Percentiles rank a stretch among this genome's conserved stretches.
phyloP scores from a whole-genome alignment of 2,329 filamentous ascomycete genomes.

The Claviceps fusiformis region DNA sequence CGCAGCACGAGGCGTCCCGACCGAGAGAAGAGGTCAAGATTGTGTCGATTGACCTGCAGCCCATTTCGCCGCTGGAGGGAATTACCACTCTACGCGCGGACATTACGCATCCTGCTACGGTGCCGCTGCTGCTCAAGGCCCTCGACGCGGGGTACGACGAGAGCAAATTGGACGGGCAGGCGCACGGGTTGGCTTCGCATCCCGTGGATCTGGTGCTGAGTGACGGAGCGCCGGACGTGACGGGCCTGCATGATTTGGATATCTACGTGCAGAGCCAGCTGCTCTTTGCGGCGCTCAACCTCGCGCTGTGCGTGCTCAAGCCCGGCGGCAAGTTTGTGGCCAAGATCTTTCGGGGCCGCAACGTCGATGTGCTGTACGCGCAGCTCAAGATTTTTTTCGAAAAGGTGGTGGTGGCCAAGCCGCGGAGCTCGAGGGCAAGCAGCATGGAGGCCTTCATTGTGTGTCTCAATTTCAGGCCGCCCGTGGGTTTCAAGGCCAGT shows the following conservation, averaged over 20 bases:
- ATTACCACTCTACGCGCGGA: conserved; percentile 88
- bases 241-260: conserved; percentile 89
- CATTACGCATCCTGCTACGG: conserved; percentile 92
- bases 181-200: conserved; percentile 37
- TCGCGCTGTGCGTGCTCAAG: conserved; percentile 82
- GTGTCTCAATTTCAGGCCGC: conserved; percentile 77
- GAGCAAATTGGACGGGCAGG: conserved; percentile 15
- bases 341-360: conserved; percentile 90
- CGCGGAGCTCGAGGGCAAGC: conserved; percentile 84
- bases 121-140: conserved; percentile 74
- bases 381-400: conserved; percentile 85
- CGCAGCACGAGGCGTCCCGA: conserved; percentile 10
- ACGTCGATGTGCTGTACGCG: conserved; percentile 90
- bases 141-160: conserved; percentile 58
- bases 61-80: conserved; percentile 84
- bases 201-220: conserved; percentile 89
- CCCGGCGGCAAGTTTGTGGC: conserved; percentile 94
- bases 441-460: conserved; percentile 96
- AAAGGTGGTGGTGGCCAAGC: conserved; percentile 81
- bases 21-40: conserved; percentile 71
- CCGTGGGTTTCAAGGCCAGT: conserved; percentile 60
- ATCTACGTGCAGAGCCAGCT: conserved; percentile 97
- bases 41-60: conserved; percentile 88
- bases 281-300: conserved; percentile 83
- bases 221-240: conserved; percentile 92